Percentiles rank a stretch among this genome's conserved stretches.
phyloP scores from a whole-genome alignment of 2,329 filamentous ascomycete genomes.

The Ambrosiella cleistominuta region DNA sequence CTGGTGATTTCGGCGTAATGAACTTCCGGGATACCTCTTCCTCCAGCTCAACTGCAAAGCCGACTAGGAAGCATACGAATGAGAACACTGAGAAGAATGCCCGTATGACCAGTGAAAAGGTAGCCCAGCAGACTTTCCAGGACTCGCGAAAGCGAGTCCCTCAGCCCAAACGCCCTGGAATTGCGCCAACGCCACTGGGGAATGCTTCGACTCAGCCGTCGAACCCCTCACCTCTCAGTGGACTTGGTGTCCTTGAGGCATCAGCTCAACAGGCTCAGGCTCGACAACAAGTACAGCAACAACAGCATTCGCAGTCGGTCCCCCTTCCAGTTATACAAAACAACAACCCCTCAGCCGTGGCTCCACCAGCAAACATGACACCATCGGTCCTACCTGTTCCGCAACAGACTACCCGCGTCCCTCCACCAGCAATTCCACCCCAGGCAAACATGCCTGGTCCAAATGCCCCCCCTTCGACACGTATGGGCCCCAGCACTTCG shows the following conservation, averaged over 20 bases:
- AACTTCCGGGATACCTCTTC: conserved; percentile 26
- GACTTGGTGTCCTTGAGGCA: neutral
- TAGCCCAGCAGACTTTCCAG: conserved; percentile 37
- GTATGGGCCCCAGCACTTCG: no score
- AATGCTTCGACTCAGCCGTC: neutral
- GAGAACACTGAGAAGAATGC: conserved; percentile 34
- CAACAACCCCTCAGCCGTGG: no score
- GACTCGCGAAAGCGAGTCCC: conserved; percentile 17
- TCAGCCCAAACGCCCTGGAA: neutral
- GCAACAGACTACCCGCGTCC: no score
- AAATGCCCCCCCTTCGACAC: no score
- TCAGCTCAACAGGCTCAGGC: neutral
- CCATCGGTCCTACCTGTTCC: no score
- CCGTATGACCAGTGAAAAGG: conserved; percentile 44
- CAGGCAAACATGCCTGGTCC: no score
- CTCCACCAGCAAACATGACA: no score
- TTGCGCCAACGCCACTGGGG: neutral
- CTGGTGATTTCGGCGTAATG: conserved; percentile 46
- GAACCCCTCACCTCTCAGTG: neutral
- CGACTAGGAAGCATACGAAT: conserved; percentile 7
- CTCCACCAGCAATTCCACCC: no score
- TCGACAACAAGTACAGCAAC: neutral
- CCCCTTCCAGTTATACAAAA: no score
- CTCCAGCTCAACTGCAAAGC: conserved; percentile 21
- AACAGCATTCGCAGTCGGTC: neutral